Base-by-base conservation (phyloP, 257 asterid species). In the Oldenlandia corymbosa region DNA sequence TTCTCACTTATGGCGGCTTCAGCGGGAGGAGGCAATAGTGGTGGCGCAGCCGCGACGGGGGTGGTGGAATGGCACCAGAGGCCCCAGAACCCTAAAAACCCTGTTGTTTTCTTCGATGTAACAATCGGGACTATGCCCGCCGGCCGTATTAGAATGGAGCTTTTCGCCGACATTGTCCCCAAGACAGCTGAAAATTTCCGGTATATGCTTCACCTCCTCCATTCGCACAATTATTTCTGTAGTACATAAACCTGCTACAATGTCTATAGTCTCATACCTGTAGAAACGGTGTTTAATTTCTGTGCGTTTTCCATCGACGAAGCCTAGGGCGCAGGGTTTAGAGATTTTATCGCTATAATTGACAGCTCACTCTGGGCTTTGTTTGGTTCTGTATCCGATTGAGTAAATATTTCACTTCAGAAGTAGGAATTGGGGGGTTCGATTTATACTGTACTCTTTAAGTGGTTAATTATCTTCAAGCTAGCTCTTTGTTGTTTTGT, bases 61-160 rank as follows among this genome's bases (percentile, higher is more conserved):
- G 68, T 52, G 65, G 96, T 87, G 51, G 96, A 92, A 77, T 92
- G 99, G 97, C 97, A 92, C 71, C 95, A 85, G 81, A 75, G 97
- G 75, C 99, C 96, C 9, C 91, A 91, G 57, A 83, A 83, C 86
- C 95, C 90, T 65, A 89, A 82, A 67, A 92, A 92, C 41, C 99
- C 97, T 3, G 80, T 92, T 66, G 95, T 92, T 5, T 92, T 92
- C 83, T 89, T 92, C 73, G 99, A 92, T 64, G 57, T 90, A 10
- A 92, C 95, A 46, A 89, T 89, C 73, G 96, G 96, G 10, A 87
- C 75, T 58, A 83, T 92, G 26, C 97, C 96, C 46, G 95, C 97
- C 64, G 97, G 99, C 73, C 95, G 97, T 49, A 84, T 92, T 74
- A 92, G 85, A 77, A 89, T 92, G 94, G 97, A 92, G 81, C 95